Evolutionary conservation across 169 alveolate species (phyloP), one percentile per base, ranked within the genome.

Genomic region (Ichthyophthirius multifiliis): DNA sequence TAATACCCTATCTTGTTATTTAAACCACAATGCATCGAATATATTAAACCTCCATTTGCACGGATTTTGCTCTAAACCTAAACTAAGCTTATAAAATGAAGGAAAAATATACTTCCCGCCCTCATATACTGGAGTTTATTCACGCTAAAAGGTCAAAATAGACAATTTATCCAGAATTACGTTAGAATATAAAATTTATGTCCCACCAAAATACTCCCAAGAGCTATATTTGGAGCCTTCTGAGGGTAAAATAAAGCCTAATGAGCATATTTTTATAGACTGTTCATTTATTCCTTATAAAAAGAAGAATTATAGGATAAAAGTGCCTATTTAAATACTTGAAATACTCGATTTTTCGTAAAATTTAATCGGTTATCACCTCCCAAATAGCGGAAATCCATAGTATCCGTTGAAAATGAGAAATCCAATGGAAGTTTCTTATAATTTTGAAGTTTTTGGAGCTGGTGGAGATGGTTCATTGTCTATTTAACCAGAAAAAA

Each of bases 91-190:
- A 6, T 84, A 91, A 62, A 90, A 90, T 45, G 83, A 90, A 23
- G 92, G 89, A 12, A 92, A 93, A 73, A 84, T 93, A 37, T 93
- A 85, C 74, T 93, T 90, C 90, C 94, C 97, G 45, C 95, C 97
- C 9, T 89, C 94, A 16, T 93, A 84, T 75, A 83, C 86, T n/a
- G 95, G 95, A 35, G 94, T 93, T n/a, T 88, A 93, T 12, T 82
- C 92, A 0, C 83, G 87, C 80, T 89, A 93, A 75, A 86, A 90
- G 73, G 71, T 93, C 44, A 65, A 88, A 15, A 84, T 93, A 47
- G 87, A 83, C 63, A 93, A 87, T 83, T 88, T 89, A 44, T 83
- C 89, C 71, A 84, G 89, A 43, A 90, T 93, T 62, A 89, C 92
- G 39, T 55, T 93, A 37, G 89, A 87, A 45, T 92, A 83, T 62